phyloP scores from a whole-genome alignment of 805 yeast genomes.

The Zygosaccharomyces bailii region DNA sequence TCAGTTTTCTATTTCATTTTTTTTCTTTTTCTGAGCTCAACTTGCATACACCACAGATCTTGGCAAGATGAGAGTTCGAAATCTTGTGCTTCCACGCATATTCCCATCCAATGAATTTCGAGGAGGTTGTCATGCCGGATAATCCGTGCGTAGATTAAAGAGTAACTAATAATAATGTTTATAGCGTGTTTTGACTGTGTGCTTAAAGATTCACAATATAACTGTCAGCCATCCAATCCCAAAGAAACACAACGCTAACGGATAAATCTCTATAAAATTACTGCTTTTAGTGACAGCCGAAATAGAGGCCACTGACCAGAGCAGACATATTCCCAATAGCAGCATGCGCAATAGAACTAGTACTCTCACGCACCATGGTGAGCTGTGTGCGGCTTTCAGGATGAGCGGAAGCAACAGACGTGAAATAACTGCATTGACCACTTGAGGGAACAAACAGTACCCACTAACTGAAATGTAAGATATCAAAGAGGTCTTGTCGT shows the following conservation, averaged over 20 bases:
- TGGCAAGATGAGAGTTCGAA: too few species aligned
- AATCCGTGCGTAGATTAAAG: too few species aligned
- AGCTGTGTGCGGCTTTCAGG: constrained; percentile 15
- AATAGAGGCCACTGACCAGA: constrained; percentile 30
- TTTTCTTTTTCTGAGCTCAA: too few species aligned
- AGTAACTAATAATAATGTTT: too few species aligned
- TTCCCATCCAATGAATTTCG: too few species aligned
- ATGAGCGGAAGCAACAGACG: constrained; percentile 29
- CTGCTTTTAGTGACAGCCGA: constrained; percentile 26
- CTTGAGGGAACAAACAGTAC: constrained; percentile 36
- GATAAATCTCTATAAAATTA: constrained; percentile 27
- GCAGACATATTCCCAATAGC: constrained; percentile 18
- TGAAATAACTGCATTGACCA: constrained; percentile 27
- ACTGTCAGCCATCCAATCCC: constrained; percentile 31
- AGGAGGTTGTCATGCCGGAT: too few species aligned
- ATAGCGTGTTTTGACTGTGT: too few species aligned
- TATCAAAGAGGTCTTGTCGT: constrained; percentile 26
- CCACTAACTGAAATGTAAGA: constrained; percentile 35
- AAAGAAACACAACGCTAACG: constrained; percentile 27
- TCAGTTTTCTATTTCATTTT: too few species aligned
- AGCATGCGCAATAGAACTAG: constrained; percentile 20
- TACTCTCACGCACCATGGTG: constrained; percentile 19
- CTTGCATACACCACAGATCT: too few species aligned
- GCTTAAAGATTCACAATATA: constrained; percentile 13
- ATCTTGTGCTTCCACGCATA: too few species aligned